A percentile compares a stretch with the other conserved stretches of the same genome.
Evolutionary conservation across 768 basidiomycete species (phyloP).

Genomic region (Suillus ampliporus): DNA sequence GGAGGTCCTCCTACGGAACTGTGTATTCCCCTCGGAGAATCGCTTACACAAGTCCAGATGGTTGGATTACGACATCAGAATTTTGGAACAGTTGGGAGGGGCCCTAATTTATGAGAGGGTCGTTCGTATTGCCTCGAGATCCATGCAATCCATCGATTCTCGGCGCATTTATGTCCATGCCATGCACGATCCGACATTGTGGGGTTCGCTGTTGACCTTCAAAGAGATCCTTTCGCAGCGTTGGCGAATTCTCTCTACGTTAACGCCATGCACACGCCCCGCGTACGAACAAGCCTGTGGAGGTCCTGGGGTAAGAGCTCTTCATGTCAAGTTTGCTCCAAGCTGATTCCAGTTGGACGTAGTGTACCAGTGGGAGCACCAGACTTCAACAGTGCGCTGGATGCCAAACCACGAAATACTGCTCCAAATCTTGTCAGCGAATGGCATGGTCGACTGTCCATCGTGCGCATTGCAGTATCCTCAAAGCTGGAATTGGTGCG

Average conservation of each 20-base stretch:
- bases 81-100: conserved; percentile 4
- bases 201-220: conserved; percentile 2
- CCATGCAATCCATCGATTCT: conserved; percentile 6
- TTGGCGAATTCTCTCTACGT: not conserved
- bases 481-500: not conserved
- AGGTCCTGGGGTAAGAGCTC: not conserved
- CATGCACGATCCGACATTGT: not conserved
- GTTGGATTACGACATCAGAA: conserved; percentile 1
- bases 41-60: conserved; percentile 3
- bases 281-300: conserved; percentile 3
- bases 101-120: not conserved
- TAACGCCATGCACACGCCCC: not conserved
- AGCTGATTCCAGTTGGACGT: not conserved
- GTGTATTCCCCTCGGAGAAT: conserved; percentile 5
- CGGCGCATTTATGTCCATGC: conserved; percentile 2
- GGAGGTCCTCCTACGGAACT: conserved; percentile 1
- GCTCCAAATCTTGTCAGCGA: conserved; percentile 1
- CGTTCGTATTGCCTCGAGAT: conserved; percentile 1
- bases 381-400: conserved; percentile 3
- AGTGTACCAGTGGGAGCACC: conserved; percentile 2
- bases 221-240: conserved; percentile 1
- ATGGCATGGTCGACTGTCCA: not conserved
- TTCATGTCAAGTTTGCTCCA: not conserved
- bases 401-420: conserved; percentile 5
- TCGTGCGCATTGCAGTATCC: not conserved